Conservation (phyloP, 2,329 filamentous ascomycete genomes). For the Botrytis porri region DNA sequence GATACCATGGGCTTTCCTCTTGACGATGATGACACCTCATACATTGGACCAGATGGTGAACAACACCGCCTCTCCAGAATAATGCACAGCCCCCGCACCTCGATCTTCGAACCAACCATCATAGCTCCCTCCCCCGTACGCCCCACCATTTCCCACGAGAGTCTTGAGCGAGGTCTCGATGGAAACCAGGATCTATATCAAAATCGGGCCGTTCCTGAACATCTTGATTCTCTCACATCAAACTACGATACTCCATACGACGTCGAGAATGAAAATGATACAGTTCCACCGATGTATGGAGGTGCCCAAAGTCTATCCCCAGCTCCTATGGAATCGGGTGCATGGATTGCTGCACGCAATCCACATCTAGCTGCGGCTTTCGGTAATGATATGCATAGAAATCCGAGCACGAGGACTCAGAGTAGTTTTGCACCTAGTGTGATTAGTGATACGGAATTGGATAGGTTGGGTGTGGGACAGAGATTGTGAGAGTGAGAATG, state of each 20-base stretch:
- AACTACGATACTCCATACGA: background rate
- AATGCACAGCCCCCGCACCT: conserved; percentile 5
- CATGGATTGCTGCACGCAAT: conserved; percentile 1
- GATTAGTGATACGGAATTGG: conserved; percentile 30
- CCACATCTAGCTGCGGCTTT: background rate
- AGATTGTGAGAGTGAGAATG: background rate
- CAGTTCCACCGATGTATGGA: background rate
- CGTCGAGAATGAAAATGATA: background rate
- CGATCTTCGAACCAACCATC: conserved; percentile 8
- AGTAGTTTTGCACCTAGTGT: conserved; percentile 27
- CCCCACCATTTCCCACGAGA: conserved; percentile 3
- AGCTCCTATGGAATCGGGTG: background rate
- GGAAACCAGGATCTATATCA: background rate
- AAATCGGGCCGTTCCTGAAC: background rate
- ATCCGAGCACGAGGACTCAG: conserved; percentile 27
- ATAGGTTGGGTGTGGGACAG: conserved; percentile 29
- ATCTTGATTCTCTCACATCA: background rate
- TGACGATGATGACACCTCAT: conserved; percentile 20
- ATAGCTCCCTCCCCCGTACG: conserved; percentile 3
- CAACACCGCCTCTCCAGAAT: background rate
- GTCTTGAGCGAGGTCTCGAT: conserved; percentile 4
- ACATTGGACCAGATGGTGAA: conserved; percentile 11
- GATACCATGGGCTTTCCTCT: conserved; percentile 33
- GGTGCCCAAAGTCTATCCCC: background rate
- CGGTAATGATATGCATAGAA: conserved; percentile 18